These are phyloP conservation scores for Venturia carpophila DNA, from an alignment of 2,329 filamentous ascomycete genomes.

Conservation along the genomic window DNA sequence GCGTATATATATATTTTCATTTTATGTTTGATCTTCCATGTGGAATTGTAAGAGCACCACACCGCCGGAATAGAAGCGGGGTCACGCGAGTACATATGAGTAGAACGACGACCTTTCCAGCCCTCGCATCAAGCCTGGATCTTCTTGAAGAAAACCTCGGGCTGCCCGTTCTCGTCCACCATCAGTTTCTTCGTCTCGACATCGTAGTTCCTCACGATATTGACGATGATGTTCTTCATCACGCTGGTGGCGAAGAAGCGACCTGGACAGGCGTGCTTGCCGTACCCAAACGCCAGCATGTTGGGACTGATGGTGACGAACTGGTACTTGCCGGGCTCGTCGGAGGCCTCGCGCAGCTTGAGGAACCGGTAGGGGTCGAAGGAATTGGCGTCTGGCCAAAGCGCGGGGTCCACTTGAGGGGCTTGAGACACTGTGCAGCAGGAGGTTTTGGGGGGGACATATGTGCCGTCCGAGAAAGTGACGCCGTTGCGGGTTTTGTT, in stretches of 20 bases:
- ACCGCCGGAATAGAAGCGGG: too few relatives aligned
- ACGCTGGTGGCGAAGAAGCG: conserved; percentile 41
- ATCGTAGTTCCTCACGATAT: conserved; percentile 25
- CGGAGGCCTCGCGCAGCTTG: not conserved
- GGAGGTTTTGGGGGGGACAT: conserved; percentile 30
- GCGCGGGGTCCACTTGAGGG: conserved; percentile 13
- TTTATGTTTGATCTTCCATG: too few relatives aligned
- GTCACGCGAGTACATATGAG: too few relatives aligned
- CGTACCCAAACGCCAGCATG: conserved; percentile 13
- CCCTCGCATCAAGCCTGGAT: too few relatives aligned
- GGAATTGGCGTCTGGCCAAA: not conserved
- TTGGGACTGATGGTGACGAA: conserved; percentile 3
- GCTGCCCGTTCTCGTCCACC: too few relatives aligned
- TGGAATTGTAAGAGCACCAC: too few relatives aligned
- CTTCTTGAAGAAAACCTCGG: too few relatives aligned
- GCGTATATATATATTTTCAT: too few relatives aligned
- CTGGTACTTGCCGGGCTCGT: not conserved
- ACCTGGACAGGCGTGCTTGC: conserved; percentile 27
- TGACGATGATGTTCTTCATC: conserved; percentile 40
- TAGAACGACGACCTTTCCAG: too few relatives aligned
- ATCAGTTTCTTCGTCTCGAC: not conserved
- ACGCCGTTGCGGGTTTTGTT: conserved; percentile 30
- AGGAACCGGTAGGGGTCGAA: conserved; percentile 17
- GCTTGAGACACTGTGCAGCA: conserved; percentile 22
- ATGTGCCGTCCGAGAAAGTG: conserved; percentile 29